phyloP scores from a whole-genome alignment of 164 flowering plant genomes.

The Annona squamosa region DNA sequence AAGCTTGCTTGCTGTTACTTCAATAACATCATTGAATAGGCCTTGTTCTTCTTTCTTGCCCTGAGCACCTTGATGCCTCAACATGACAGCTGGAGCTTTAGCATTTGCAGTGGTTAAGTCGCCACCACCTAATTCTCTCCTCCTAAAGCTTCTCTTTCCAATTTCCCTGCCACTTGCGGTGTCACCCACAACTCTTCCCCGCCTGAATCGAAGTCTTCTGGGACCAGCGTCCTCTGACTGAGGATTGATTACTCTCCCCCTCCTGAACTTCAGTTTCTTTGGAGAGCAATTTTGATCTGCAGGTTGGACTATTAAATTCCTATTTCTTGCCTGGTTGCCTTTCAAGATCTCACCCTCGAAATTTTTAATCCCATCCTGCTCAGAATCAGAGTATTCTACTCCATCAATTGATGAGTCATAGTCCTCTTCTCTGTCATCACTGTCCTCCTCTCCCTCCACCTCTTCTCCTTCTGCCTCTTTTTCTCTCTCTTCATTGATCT shows the following conservation, averaged over 20 bases:
- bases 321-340: conserved; percentile 16
- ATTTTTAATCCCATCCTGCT: conserved; percentile 12
- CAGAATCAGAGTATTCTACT: conserved; percentile 8
- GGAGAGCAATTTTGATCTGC: conserved; percentile 8
- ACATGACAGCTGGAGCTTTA: conserved; percentile 35
- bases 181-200: conserved; percentile 21
- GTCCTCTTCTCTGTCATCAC: background rate
- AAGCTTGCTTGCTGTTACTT: conserved; percentile 86
- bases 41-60: conserved; percentile 54
- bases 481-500: conserved; percentile 7
- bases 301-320: conserved; percentile 12
- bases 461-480: conserved; percentile 1
- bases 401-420: conserved; percentile 13
- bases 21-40: conserved; percentile 68
- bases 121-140: conserved; percentile 30
- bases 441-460: conserved; percentile 11
- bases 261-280: conserved; percentile 35
- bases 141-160: conserved; percentile 17
- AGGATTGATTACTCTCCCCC: conserved; percentile 38
- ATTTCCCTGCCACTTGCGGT: conserved; percentile 2
- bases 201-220: conserved; percentile 46
- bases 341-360: conserved; percentile 8
- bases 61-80: conserved; percentile 60
- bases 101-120: conserved; percentile 12
- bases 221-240: conserved; percentile 25